Base-by-base conservation (phyloP, 1,139 yeast genomes). In the Magnusiomyces paraingens region DNA sequence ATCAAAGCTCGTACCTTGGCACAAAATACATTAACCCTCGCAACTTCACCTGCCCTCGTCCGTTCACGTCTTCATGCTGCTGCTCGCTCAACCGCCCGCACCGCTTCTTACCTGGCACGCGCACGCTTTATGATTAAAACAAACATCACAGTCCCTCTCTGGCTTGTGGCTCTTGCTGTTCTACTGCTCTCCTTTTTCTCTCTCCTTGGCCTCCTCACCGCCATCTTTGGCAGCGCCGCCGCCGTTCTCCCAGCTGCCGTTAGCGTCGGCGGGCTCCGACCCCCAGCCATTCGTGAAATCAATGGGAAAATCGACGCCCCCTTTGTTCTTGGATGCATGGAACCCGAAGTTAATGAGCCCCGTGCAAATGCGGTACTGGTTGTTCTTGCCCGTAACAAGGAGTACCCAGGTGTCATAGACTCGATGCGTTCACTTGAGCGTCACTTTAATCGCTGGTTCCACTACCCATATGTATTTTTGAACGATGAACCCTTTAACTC, bases 361-460 rank as follows among this genome's bases (percentile, higher is more conserved):
- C 63, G 74, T 51, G 87, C 86, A 36, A 86, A 84, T 66, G 97
- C 96, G 0, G 84, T 91, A 0, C 78, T 90, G 59, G 88, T 90
- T n/a, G 83, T 89, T 62, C 71, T 90, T 52, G 89, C 95, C 0
- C 72, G 96, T 56, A 89, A 90, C 64, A 70, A 78, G 2, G 97
- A 90, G 62, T 61, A 87, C 1, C 75, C 78, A 2, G 93, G 84
- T 3, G 94, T 87, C 1, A 62, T 86, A 2, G 73, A 77, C 52
- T 83, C 93, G 2, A 82, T 90, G 77, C 70, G 74, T 18, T 82
- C 90, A 2, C 68, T 91, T 50, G 97, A 91, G 66, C 74, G 88
- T 32, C 94, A 86, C 64, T 91, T 89, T 71, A 91, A 91, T 66
- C 88, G 89, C 60, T 88, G 95, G 93, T 91, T 77, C 67, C 78